phyloP scores from a whole-genome alignment of 2,329 filamentous ascomycete species.

The Gnomoniopsis sp. region DNA sequence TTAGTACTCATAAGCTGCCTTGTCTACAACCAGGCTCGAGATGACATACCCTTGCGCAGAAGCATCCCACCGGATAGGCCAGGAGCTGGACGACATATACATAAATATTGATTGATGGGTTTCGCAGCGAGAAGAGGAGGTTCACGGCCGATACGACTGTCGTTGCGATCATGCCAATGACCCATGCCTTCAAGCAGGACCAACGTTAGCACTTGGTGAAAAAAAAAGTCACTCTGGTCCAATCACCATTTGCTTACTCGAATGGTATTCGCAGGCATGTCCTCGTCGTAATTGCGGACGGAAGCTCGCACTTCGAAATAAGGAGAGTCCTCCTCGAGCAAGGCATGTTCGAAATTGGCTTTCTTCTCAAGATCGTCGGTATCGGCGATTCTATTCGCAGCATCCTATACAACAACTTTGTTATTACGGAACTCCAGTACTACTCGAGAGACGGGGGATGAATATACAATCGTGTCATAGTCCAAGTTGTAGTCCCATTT shows the following conservation, averaged over 20 bases:
- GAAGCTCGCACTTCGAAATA: slow-evolving; percentile 26
- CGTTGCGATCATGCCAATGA: slow-evolving; percentile 11
- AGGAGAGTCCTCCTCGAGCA: slow-evolving; percentile 15
- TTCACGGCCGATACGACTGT: slow-evolving; percentile 13
- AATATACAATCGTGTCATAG: slow-evolving; percentile 13
- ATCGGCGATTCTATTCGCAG: slow-evolving; percentile 10
- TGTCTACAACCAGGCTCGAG: not conserved
- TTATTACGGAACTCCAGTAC: not conserved
- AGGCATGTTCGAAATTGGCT: slow-evolving; percentile 13
- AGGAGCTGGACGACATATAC: slow-evolving; percentile 16
- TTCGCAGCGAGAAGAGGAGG: slow-evolving; percentile 12
- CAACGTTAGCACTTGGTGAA: not conserved
- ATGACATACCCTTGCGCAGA: slow-evolving; percentile 8
- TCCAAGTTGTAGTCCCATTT: slow-evolving; percentile 16
- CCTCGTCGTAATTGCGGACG: slow-evolving; percentile 21
- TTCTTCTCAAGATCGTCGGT: slow-evolving; percentile 17
- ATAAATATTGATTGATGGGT: slow-evolving; percentile 11
- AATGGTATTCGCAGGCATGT: slow-evolving; percentile 15
- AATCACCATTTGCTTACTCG: not conserved
- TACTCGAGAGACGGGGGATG: not conserved
- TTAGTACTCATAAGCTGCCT: no score
- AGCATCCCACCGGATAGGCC: slow-evolving; percentile 6
- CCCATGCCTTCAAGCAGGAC: slow-evolving; percentile 1
- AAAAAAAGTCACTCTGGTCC: not conserved
- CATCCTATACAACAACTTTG: not conserved